These are phyloP conservation scores for Antitrichia curtipendula DNA, from an alignment of 225 moss, liverwort and hornwort genomes.

Conservation along the genomic window DNA sequence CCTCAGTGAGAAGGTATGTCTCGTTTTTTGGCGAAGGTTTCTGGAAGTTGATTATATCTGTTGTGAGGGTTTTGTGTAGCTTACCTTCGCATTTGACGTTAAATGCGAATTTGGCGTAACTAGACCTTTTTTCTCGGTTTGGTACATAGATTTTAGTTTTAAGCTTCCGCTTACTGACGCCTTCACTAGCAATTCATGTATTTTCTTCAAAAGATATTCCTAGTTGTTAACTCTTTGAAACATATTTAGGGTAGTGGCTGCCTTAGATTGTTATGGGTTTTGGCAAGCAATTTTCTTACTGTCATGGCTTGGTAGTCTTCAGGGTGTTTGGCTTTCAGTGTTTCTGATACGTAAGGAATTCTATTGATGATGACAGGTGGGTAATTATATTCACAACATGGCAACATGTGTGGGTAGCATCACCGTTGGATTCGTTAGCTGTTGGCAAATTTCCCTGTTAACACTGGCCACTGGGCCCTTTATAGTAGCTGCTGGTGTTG, in stretches of 20 bases:
- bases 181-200: background rate
- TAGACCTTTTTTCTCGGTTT: background rate
- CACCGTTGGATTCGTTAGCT: slow-evolving; percentile 37
- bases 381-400: slow-evolving; percentile 67
- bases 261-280: background rate
- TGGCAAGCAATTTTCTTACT: background rate
- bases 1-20: slow-evolving; percentile 53
- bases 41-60: background rate
- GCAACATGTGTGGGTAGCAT: slow-evolving; percentile 56
- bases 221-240: background rate
- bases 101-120: background rate
- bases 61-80: background rate
- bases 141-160: background rate
- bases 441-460: slow-evolving; percentile 58
- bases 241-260: background rate
- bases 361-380: slow-evolving; percentile 34
- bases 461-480: slow-evolving; percentile 56
- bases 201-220: background rate
- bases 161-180: background rate
- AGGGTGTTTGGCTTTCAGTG: background rate
- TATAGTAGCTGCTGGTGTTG: slow-evolving; percentile 46
- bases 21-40: background rate
- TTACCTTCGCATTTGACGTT: background rate
- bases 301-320: background rate
- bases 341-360: background rate